A percentile compares a stretch with the other conserved stretches of the same genome.
Conservation (phyloP, 2,329 filamentous ascomycete species). For the Albifimbria verrucaria region DNA sequence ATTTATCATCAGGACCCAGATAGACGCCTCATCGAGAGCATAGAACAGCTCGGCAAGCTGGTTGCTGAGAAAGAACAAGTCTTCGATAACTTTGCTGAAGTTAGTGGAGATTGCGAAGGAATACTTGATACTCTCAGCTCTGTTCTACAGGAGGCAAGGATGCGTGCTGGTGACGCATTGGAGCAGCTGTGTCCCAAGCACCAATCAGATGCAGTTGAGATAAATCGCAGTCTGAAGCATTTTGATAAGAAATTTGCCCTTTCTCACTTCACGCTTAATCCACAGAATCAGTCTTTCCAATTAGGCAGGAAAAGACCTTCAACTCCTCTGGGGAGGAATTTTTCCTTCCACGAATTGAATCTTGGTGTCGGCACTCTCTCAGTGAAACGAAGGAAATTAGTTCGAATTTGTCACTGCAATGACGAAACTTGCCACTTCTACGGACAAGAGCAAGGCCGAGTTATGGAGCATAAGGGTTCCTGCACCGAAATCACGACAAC, state of each 20-base stretch:
- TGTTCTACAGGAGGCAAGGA: neutral
- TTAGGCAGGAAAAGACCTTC: neutral
- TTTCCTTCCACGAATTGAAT: neutral
- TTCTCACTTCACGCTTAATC: neutral
- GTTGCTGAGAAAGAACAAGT: neutral
- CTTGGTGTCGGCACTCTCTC: neutral
- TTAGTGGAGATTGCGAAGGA: neutral
- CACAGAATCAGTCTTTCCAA: neutral
- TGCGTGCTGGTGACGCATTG: neutral
- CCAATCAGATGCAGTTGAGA: neutral
- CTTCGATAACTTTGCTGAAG: neutral
- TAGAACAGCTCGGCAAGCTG: neutral
- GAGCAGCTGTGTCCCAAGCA: neutral
- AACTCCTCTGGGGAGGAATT: neutral
- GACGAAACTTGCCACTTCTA: neutral
- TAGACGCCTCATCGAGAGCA: neutral
- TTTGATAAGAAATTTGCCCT: neutral
- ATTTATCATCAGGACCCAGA: too few relatives aligned
- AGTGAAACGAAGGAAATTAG: neutral
- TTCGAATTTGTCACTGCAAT: neutral
- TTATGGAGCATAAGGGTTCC: too few relatives aligned
- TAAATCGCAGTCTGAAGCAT: neutral
- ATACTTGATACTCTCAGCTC: neutral
- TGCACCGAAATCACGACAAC: constrained; percentile 4
- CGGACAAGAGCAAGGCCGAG: neutral